Evolutionary conservation across 768 basidiomycete genomes (phyloP), one percentile per base, ranked within the genome.

Genomic region (Macrolepiota albuminosa): DNA sequence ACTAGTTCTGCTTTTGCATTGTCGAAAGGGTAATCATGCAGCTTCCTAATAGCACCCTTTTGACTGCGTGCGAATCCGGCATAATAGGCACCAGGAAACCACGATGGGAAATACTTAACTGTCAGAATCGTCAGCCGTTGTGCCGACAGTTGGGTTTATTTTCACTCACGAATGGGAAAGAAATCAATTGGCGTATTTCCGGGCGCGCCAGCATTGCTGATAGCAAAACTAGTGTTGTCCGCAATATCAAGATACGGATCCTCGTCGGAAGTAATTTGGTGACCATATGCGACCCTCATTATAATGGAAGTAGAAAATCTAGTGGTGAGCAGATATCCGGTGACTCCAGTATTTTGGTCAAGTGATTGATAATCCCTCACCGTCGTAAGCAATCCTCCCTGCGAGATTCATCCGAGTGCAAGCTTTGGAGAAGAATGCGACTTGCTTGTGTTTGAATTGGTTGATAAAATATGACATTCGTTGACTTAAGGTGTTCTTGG

Each of bases 191-290:
- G 58, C 13, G 62, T 60, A 29, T 46, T 37, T 24, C 60, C 57
- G 14, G 75, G 57, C 63, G 71, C 33, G 42, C 65, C 63, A 59
- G 71, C 33, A 61, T 64, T 24, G 57, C 59, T 16, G 46, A 72
- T 43, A 58, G 70, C 62, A 13, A 66, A 39, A 31, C 70, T 61
- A 18, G 71, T 68, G 18, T 67, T 61, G 31, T 78, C 72, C 2
- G 73, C 73, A 6, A 75, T 60, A 4, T 65, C 46, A n/a, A 83
- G 66, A 53, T 75, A 72, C 2, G 71, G 71, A 57, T 82, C 79
- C 2, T 76, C 72, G 26, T 65, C 57, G 10, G 68, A 68, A 8
- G 60, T 62, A 36, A 75, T 63, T 13, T 64, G 59, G 36, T 75
- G 70, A 2, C 77, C 76, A 51, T 73, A 75, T 1, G 72, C 65